Conservation (phyloP, 495 filamentous ascomycete genomes). For the Penicillium canariense region DNA sequence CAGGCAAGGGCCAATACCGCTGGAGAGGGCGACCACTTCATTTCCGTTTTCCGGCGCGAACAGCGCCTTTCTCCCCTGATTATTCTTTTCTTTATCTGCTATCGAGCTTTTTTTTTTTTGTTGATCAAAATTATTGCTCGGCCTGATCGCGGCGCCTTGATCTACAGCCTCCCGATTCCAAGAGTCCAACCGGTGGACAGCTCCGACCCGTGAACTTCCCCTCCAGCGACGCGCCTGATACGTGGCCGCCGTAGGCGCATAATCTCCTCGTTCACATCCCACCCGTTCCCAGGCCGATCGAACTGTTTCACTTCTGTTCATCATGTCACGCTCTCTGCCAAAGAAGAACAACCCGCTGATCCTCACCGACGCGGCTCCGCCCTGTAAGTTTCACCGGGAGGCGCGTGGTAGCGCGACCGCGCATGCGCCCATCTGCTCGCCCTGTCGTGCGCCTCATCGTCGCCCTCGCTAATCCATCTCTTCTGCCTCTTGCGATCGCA, state of each 20-base stretch:
- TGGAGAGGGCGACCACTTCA: not conserved
- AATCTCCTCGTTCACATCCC: slow-evolving; percentile 25
- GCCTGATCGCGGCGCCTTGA: not conserved
- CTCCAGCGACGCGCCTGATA: slow-evolving; percentile 46
- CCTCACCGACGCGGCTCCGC: slow-evolving; percentile 64
- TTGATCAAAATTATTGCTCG: slow-evolving; percentile 2
- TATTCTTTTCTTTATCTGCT: slow-evolving; percentile 14
- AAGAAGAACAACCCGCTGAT: slow-evolving; percentile 74
- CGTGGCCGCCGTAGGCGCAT: slow-evolving; percentile 44
- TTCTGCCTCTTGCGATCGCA: slow-evolving; percentile 30
- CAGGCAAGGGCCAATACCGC: slow-evolving; percentile 21
- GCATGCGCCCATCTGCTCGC: slow-evolving; percentile 11
- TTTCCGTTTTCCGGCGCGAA: slow-evolving; percentile 21
- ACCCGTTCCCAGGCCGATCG: not conserved
- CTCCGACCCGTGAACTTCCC: slow-evolving; percentile 8
- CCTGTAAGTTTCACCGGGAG: slow-evolving; percentile 46
- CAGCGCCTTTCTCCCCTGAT: slow-evolving; percentile 27
- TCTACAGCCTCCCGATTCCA: not conserved
- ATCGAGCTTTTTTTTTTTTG: slow-evolving; percentile 5
- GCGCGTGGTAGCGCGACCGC: slow-evolving; percentile 25
- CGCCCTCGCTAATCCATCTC: slow-evolving; percentile 29
- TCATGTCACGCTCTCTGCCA: slow-evolving; percentile 69
- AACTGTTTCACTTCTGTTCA: slow-evolving; percentile 13
- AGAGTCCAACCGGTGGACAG: slow-evolving; percentile 6
- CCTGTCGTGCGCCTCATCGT: slow-evolving; percentile 5